Evolutionary conservation across 1,284 basidiomycete species (phyloP).

Genomic region (Coniophora puteana): DNA sequence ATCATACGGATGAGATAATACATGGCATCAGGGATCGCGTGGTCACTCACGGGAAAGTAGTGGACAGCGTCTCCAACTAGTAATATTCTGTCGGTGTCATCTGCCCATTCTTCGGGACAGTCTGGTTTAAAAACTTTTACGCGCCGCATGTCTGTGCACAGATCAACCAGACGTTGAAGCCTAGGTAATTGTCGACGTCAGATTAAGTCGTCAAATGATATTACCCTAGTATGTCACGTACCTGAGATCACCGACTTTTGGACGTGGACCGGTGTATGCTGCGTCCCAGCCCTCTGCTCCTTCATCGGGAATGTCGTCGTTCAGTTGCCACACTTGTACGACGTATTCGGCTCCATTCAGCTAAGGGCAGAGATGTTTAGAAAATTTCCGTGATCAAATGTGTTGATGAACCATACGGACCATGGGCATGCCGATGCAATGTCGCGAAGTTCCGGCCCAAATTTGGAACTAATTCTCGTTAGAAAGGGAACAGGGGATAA

Average conservation of each 20-base stretch:
- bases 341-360: constrained; percentile 13
- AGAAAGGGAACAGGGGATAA: not conserved
- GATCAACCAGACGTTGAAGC: constrained; percentile 13
- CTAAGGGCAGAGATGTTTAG: constrained; percentile 4
- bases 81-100: constrained; percentile 29
- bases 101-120: constrained; percentile 24
- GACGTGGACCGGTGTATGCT: constrained; percentile 6
- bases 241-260: constrained; percentile 12
- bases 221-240: constrained; percentile 9
- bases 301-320: constrained; percentile 5
- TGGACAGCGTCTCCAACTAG: constrained; percentile 42
- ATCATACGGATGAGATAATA: constrained; percentile 6
- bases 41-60: constrained; percentile 27
- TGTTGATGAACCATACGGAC: constrained; percentile 7
- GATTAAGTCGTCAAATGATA: not conserved
- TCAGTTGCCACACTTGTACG: constrained; percentile 15
- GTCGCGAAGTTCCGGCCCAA: constrained; percentile 31
- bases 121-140: constrained; percentile 8
- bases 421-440: constrained; percentile 22
- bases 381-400: not conserved
- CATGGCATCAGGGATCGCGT: not conserved
- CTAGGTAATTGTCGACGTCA: not conserved
- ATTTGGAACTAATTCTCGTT: constrained; percentile 27
- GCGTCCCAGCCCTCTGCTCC: constrained; percentile 9
- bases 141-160: constrained; percentile 13